A percentile compares a stretch with the other conserved stretches of the same genome.
These are phyloP conservation scores for Endoconidiophora polonica DNA, from an alignment of 2,329 filamentous ascomycete species.

Conservation along the genomic window DNA sequence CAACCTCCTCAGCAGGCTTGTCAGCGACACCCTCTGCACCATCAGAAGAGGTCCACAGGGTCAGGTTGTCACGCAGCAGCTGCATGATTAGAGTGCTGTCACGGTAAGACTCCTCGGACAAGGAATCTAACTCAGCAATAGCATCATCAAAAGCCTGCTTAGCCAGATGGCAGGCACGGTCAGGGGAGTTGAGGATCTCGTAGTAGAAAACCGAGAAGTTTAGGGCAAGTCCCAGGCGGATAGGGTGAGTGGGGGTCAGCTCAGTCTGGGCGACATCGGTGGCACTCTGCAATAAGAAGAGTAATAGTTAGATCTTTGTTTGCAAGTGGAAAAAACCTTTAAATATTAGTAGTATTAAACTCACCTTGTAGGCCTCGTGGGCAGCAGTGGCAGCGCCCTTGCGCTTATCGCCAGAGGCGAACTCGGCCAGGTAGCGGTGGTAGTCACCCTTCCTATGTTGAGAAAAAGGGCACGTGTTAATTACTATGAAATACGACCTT, in stretches of 20 bases:
- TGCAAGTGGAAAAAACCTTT: not conserved
- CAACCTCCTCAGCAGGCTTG: conserved; percentile 42
- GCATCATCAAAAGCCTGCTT: conserved; percentile 99
- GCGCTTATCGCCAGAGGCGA: conserved; percentile 81
- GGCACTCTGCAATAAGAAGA: conserved; percentile 49
- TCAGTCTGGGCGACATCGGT: conserved; percentile 97
- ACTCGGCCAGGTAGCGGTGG: conserved; percentile 89
- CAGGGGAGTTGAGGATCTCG: conserved; percentile 96
- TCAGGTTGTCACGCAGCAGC: conserved; percentile 93
- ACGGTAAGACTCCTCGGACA: conserved; percentile 96
- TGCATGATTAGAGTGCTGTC: conserved; percentile 99
- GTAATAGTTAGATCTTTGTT: conserved; percentile 6
- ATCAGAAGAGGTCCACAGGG: conserved; percentile 93
- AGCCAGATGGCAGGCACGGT: conserved; percentile 94
- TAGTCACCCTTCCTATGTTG: conserved; percentile 79
- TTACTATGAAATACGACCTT: not conserved
- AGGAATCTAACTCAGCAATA: conserved; percentile 94
- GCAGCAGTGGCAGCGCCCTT: conserved; percentile 74
- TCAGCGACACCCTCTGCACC: conserved; percentile 58
- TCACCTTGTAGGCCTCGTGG: conserved; percentile 94
- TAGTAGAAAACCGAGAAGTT: conserved; percentile 99
- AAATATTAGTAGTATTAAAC: conserved; percentile 14
- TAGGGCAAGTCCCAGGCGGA: conserved; percentile 89
- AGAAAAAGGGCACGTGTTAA: conserved; percentile 1
- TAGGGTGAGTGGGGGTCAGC: conserved; percentile 91